Percentiles rank a stretch among this genome's conserved stretches.
Evolutionary conservation across 768 basidiomycete species (phyloP).

Genomic region (Lactarius quietus): DNA sequence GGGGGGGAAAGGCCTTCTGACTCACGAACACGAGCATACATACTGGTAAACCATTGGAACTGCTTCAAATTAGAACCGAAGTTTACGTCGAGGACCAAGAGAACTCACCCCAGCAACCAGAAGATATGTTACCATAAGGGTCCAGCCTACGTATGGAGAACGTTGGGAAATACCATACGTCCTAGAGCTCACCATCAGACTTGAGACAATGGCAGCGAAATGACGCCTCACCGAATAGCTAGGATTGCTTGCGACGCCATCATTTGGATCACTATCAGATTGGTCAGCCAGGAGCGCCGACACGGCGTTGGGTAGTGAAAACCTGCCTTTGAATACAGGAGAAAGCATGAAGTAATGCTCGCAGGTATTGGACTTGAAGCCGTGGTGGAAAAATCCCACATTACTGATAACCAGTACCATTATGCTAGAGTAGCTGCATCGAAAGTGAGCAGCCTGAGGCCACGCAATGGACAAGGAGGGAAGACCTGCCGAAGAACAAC

Average conservation of each 20-base stretch:
- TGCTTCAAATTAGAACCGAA: conserved; percentile 12
- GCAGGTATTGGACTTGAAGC: conserved; percentile 48
- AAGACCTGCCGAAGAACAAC: conserved; percentile 19
- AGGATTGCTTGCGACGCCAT: conserved; percentile 66
- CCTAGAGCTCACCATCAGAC: conserved; percentile 33
- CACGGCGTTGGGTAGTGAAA: not conserved
- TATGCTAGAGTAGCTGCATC: conserved; percentile 45
- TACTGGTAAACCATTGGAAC: conserved; percentile 57
- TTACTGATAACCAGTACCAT: conserved; percentile 48
- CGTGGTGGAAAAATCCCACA: conserved; percentile 53
- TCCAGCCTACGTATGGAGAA: conserved; percentile 38
- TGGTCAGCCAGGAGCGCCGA: not conserved
- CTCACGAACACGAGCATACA: conserved; percentile 50
- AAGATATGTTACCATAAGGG: conserved; percentile 40
- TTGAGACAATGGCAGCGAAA: not conserved
- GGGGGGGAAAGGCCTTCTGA: conserved; percentile 9
- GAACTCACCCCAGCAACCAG: conserved; percentile 42
- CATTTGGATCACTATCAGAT: conserved; percentile 50
- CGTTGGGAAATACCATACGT: conserved; percentile 57
- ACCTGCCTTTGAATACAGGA: conserved; percentile 59
- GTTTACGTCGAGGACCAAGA: conserved; percentile 24
- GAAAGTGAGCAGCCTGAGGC: not conserved
- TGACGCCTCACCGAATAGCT: conserved; percentile 47
- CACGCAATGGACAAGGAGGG: not conserved
- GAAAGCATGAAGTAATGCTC: conserved; percentile 47